A percentile compares a stretch with the other conserved stretches of the same genome.
Evolutionary conservation across 2,329 filamentous ascomycete genomes (phyloP).

Genomic region (Ophiostoma triangulosporum): DNA sequence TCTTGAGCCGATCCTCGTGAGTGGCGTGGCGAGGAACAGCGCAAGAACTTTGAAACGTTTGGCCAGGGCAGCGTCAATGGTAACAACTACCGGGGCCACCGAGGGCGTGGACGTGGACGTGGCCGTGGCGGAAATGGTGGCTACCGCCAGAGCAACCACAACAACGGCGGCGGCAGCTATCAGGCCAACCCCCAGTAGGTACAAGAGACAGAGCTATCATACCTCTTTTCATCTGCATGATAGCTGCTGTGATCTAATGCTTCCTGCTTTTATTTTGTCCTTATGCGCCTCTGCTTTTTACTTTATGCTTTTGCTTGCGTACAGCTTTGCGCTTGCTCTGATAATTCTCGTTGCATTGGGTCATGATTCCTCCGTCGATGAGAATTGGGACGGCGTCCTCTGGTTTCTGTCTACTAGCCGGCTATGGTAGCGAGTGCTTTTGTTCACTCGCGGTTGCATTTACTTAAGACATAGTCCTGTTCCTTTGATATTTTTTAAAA

Average conservation of each 20-base stretch:
- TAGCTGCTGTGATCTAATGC: neutral
- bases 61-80: slow-evolving; percentile 90
- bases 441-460: neutral
- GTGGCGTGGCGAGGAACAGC: neutral
- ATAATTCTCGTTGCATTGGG: neutral
- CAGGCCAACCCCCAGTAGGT: neutral
- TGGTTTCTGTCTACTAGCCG: neutral
- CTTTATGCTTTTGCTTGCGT: neutral
- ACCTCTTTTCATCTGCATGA: no score
- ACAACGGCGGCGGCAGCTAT: neutral
- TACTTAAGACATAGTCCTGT: neutral
- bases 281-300: neutral
- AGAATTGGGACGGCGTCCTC: neutral
- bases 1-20: no score
- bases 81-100: slow-evolving; percentile 58
- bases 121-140: slow-evolving; percentile 34
- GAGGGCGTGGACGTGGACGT: slow-evolving; percentile 65
- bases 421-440: neutral
- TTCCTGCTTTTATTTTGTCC: neutral
- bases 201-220: no score
- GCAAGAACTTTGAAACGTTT: slow-evolving; percentile 66
- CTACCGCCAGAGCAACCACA: slow-evolving; percentile 9
- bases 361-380: neutral
- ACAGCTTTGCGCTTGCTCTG: neutral
- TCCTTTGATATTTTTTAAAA: neutral